Evolutionary conservation across 768 basidiomycete genomes (phyloP).

Genomic region (Scleroderma citrinum): DNA sequence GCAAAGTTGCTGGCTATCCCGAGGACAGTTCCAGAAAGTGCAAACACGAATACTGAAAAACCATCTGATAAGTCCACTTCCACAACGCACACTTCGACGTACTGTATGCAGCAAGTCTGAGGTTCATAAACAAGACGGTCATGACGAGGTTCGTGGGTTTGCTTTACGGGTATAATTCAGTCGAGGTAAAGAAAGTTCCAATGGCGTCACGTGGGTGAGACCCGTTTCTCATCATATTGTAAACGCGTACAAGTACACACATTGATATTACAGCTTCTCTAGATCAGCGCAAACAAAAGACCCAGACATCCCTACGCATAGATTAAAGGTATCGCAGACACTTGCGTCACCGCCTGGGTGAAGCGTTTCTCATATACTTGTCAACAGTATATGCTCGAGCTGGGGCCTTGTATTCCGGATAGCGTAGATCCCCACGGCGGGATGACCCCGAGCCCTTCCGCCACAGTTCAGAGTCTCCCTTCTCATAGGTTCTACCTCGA

Average conservation of each 20-base stretch:
- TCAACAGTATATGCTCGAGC: conserved; percentile 26
- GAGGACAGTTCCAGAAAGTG: conserved; percentile 47
- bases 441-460: conserved; percentile 10
- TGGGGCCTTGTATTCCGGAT: conserved; percentile 17
- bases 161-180: conserved; percentile 1
- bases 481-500: conserved; percentile 30
- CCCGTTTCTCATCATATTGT: background rate
- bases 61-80: conserved; percentile 1
- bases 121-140: conserved; percentile 57
- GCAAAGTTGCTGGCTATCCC: conserved; percentile 68
- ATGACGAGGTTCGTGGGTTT: conserved; percentile 26
- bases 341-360: conserved; percentile 38
- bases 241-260: background rate
- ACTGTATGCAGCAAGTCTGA: conserved; percentile 50
- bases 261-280: conserved; percentile 6
- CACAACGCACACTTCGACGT: conserved; percentile 17
- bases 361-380: conserved; percentile 36
- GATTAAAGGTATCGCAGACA: conserved; percentile 7
- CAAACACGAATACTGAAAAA: conserved; percentile 32
- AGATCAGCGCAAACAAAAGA: conserved; percentile 1
- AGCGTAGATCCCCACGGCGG: conserved; percentile 14
- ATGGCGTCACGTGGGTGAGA: background rate
- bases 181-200: too few relatives aligned
- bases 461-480: conserved; percentile 19
- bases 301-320: conserved; percentile 8